Evolutionary conservation across 2,329 filamentous ascomycete genomes (phyloP).

Genomic region (Periglandula ipomoeae): DNA sequence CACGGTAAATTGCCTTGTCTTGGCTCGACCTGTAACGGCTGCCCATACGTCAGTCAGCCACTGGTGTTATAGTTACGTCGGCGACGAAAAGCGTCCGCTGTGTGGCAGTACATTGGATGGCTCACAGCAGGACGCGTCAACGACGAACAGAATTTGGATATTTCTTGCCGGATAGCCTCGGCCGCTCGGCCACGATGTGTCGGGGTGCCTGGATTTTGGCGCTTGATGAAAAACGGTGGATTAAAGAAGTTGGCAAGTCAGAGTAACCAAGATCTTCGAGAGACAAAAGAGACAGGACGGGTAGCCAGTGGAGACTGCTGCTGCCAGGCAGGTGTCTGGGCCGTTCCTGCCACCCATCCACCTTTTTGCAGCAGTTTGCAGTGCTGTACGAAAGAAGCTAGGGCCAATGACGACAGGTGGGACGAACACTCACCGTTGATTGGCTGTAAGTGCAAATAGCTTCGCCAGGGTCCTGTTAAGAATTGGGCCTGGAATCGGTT

Average conservation of each 20-base stretch:
- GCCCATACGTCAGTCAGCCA: not conserved
- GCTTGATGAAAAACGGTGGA: not conserved
- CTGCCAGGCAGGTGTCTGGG: not conserved
- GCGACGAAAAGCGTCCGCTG: not conserved
- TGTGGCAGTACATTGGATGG: not conserved
- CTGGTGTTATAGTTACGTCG: not conserved
- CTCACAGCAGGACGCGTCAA: not conserved
- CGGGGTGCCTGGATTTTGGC: too few species aligned
- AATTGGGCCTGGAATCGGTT: too few species aligned
- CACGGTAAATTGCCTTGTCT: not conserved
- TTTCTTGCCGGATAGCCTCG: slow-evolving; percentile 1
- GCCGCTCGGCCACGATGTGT: slow-evolving; percentile 7
- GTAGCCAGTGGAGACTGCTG: not conserved
- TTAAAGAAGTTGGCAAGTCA: not conserved
- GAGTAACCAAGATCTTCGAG: too few species aligned
- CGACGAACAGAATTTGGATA: not conserved
- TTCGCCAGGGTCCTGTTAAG: too few species aligned
- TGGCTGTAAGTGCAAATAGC: not conserved
- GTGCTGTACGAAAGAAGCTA: too few species aligned
- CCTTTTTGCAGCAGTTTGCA: too few species aligned
- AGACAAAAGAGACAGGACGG: not conserved
- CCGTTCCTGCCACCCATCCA: too few species aligned
- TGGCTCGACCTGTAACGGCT: slow-evolving; percentile 1
- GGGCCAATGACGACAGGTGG: slow-evolving; percentile 2
- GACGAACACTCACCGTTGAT: not conserved